A percentile compares a stretch with the other conserved stretches of the same genome.
Evolutionary conservation across 2,329 filamentous ascomycete species (phyloP).

Genomic region (Paecilomyces dactylethromorphus): DNA sequence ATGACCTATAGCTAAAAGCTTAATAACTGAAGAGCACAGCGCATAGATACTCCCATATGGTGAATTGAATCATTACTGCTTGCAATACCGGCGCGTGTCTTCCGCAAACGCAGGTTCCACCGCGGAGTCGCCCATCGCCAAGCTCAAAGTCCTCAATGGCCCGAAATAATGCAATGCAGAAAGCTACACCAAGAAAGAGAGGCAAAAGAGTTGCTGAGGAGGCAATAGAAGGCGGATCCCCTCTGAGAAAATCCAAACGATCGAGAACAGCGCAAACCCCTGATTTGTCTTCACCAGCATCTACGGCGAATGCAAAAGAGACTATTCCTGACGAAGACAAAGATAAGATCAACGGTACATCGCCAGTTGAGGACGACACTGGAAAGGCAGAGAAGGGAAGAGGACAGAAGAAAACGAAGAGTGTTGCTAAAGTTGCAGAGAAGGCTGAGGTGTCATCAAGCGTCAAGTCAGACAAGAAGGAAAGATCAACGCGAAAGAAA

Average conservation of each 20-base stretch:
- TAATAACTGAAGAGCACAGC: background rate
- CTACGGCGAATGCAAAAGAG: slow-evolving; percentile 15
- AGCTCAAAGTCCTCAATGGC: background rate
- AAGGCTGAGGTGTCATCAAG: slow-evolving; percentile 9
- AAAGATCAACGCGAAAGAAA: background rate
- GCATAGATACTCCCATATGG: background rate
- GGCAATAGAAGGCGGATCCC: background rate
- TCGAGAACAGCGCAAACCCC: background rate
- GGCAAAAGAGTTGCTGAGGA: slow-evolving; percentile 6
- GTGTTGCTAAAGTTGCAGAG: slow-evolving; percentile 6
- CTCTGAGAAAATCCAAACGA: slow-evolving; percentile 7
- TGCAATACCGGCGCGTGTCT: slow-evolving; percentile 3
- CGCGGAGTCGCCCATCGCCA: background rate
- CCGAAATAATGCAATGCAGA: background rate
- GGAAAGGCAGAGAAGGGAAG: slow-evolving; percentile 13
- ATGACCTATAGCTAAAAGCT: background rate
- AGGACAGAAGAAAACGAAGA: background rate
- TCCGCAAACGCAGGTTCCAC: slow-evolving; percentile 1
- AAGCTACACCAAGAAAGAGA: background rate
- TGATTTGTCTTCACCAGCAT: background rate
- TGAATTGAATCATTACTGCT: background rate
- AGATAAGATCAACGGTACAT: slow-evolving; percentile 11
- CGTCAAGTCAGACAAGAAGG: slow-evolving; percentile 1
- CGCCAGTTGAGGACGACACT: slow-evolving; percentile 24
- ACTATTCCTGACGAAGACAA: slow-evolving; percentile 19